Evolutionary conservation across 192 early-diverging fungal genomes (phyloP).

Genomic region (Neocallimastix lanati): DNA sequence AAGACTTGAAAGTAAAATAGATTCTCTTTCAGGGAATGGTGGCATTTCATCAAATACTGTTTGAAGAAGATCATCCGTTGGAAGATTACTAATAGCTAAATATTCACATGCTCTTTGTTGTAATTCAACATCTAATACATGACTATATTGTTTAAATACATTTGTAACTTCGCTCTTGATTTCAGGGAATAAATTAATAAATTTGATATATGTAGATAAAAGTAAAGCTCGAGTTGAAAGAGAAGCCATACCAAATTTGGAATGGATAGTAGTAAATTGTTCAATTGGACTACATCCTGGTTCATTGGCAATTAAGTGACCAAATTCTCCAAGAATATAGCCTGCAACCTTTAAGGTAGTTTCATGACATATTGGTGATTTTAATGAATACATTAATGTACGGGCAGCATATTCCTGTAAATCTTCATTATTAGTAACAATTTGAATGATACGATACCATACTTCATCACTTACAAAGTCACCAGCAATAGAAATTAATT

Average conservation of each 20-base stretch:
- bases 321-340: conserved; percentile 94
- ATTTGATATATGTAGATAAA: conserved; percentile 85
- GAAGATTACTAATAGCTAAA: conserved; percentile 60
- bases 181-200: conserved; percentile 94
- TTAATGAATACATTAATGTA: conserved; percentile 61
- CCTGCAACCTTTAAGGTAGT: conserved; percentile 87
- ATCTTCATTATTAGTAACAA: conserved; percentile 87
- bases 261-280: conserved; percentile 86
- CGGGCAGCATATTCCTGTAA: conserved; percentile 84
- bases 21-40: conserved; percentile 85
- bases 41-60: conserved; percentile 98
- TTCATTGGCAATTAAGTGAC: conserved; percentile 80
- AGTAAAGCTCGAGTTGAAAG: conserved; percentile 62
- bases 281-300: conserved; percentile 73
- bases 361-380: conserved; percentile 87
- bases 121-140: conserved; percentile 83
- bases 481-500: conserved; percentile 83
- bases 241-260: conserved; percentile 69
- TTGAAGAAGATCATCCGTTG: conserved; percentile 74
- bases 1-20: conserved; percentile 61
- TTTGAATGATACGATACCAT: conserved; percentile 95
- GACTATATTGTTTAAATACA: conserved; percentile 71
- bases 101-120: conserved; percentile 97
- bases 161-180: conserved; percentile 72
- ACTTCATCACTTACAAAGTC: conserved; percentile 93